phyloP scores from a whole-genome alignment of 352 stramenopile genomes.

The Phytophthora boehmeriae region DNA sequence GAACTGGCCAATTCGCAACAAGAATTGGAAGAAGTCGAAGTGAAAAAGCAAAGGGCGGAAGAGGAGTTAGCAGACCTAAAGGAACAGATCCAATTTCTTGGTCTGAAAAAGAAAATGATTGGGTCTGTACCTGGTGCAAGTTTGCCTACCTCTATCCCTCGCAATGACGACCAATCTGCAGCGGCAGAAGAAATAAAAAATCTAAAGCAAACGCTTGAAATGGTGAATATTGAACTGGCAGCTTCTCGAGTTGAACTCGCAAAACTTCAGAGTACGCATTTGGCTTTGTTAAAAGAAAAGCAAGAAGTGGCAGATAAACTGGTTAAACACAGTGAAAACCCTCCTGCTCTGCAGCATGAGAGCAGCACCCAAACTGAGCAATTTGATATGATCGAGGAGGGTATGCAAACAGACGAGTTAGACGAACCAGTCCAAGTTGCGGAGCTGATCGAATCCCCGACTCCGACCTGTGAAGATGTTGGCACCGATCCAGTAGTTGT shows the following conservation, averaged over 20 bases:
- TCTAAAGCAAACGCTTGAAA: constrained; percentile 47
- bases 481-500: constrained; percentile 24
- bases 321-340: constrained; percentile 25
- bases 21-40: constrained; percentile 41
- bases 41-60: constrained; percentile 42
- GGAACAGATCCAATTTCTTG: constrained; percentile 61
- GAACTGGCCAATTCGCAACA: constrained; percentile 32
- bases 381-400: neutral
- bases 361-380: constrained; percentile 22
- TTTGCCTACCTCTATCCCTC: neutral
- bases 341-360: constrained; percentile 5
- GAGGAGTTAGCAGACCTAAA: constrained; percentile 50
- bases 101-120: constrained; percentile 53
- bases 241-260: constrained; percentile 50
- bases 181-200: constrained; percentile 43
- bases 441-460: neutral
- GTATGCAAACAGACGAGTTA: constrained; percentile 25
- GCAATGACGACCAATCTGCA: constrained; percentile 14
- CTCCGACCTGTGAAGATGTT: constrained; percentile 14
- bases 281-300: constrained; percentile 53
- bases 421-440: neutral
- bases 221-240: constrained; percentile 47
- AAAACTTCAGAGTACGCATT: constrained; percentile 47
- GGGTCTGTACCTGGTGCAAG: constrained; percentile 2
- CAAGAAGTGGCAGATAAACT: constrained; percentile 43